Base-by-base conservation (phyloP, 1,139 yeast genomes). In the Pichia cactophila region DNA sequence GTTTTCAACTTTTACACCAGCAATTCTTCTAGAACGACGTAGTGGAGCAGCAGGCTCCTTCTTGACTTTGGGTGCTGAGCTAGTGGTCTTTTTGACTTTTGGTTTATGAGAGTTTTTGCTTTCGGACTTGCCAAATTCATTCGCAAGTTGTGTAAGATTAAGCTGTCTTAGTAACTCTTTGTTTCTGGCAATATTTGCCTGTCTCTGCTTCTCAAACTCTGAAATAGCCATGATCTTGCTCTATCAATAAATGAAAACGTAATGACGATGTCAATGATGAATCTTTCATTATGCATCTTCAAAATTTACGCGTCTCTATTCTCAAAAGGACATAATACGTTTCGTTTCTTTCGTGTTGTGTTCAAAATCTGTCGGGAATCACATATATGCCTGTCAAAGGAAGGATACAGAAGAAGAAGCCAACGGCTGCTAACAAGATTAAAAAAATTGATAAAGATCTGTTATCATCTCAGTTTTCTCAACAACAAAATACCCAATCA, bases 201-300 rank as follows among this genome's bases (percentile, higher is more conserved):
- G 81, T 52, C 94, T 70, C 59, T 81, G 83, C 58, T 71, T 75
- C 65, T 86, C 94, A 61, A 85, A 83, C 39, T 82, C 86, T 2
- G 85, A 75, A 35, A 82, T 46, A 16, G 44, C 56, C 63, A 60
- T 58, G 31, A 11, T 28, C 4, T 3, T 31, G 10, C 31, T 11
- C 31, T 29, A 29, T 29, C 23, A 23, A 23, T 4, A 23, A 23
- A 2, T 23, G 23, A 23, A 23, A 23, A 23, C 23, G 1, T 23
- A 23, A 5, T 17, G 20, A 9, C 10, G 31, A 28, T 5, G 10
- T 8, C 11, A 11, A 28, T 28, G 31, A 28, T 28, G 31, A 28
- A 28, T 4, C 31, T 23, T 23, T 23, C 23, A 23, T 23, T 23
- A 23, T n/a, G n/a, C n/a, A n/a, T 23, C 23, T 5, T 23, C 5